Evolutionary conservation across 2,329 filamentous ascomycete genomes (phyloP), one percentile per base, ranked within the genome.

Genomic region (Arthrobotrys pseudoclavata): DNA sequence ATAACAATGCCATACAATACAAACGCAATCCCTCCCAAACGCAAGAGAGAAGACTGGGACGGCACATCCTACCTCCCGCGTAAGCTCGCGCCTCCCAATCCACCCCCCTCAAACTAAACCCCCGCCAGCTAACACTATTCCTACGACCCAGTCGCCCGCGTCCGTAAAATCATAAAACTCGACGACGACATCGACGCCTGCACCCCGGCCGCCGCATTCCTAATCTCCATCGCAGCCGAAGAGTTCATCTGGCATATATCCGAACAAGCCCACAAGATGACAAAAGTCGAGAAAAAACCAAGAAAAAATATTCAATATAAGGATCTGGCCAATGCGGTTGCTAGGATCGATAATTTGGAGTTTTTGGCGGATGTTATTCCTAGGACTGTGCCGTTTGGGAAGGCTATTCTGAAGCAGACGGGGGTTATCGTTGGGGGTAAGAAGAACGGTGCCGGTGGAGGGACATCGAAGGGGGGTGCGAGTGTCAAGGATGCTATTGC

Each of bases 241-340:
- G 91, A 97, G 88, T 98, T 99, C 85, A 91, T 99, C 80, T 93
- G 97, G 84, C 92, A 98, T 83, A 88, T 99, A 26, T 90, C 94
- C 20, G 88, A 91, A 79, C 92, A 96, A 83, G 91, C 91, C 26
- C 91, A 97, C 83, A 94, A 92, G 82, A 92, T 97, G 82, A 92
- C 94, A 81, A 96, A 96, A 83, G 88, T 94, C 0, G 96, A 98
- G 84, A 89, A 91, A 81, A 98, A 98, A 84, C 95, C 95, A 4
- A 88, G 96, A 70, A 90, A 94, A 77, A 97, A 96, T 82, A 91
- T 99, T 79, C 96, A 98, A 84, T 99, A 99, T 86, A 93, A 93
- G 83, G 96, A 99, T 84, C 88, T 99, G 48, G 93, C 94, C 80
- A 92, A 89, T 82, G 95, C 96, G 29, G 91, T 98, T 69, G 89